Base-by-base conservation (phyloP, 768 basidiomycete species). In the Lentinula lateritia region DNA sequence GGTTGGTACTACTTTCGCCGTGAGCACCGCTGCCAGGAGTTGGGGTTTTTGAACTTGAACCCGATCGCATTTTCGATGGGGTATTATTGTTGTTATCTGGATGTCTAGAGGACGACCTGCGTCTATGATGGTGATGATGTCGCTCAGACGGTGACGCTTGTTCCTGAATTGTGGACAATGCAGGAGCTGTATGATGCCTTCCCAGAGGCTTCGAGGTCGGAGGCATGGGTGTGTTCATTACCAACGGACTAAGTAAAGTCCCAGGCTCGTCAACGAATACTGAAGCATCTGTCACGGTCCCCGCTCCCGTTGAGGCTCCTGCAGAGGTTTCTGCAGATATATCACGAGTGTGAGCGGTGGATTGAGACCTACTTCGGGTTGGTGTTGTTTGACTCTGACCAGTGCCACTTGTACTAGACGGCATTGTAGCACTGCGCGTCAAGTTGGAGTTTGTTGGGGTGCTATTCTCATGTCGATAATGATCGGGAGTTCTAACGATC, bases 401-500 rank as follows among this genome's bases (percentile, higher is more conserved):
- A 41, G 50, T 34, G 18, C 48, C 66, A 8, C 58, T 55, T 35
- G 68, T 54, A 6, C 75, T 66, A 9, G 71, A 69, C 35, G 62
- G 62, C 48, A 46, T 60, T 5, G 48, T 59, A 20, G 36, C 36
- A 50, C 58, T 60, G 34, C 53, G 36, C 6, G 41, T 55, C 38
- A 52, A 18, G 36, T 13, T 36, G 4, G 61, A 62, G 36, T 34
- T 38, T 16, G 58, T 34, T 15, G 23, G 35, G 39, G 18, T 23
- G 12, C 39, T 38, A 12, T 58, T 18, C 70, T 69, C 50, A 46
- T 15, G 32, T 46, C 59, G 59, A 62, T 89, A 90, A 67, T 90
- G 80, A 5, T 79, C 77, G 1, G 89, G 89, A 3, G 84, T 88
- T 52, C 89, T 86, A 36, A 90, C 76, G 69, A 89, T 86, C 59